These are phyloP conservation scores for Rhizoctonia solani DNA, from an alignment of 1,284 basidiomycete genomes.

Conservation along the genomic window DNA sequence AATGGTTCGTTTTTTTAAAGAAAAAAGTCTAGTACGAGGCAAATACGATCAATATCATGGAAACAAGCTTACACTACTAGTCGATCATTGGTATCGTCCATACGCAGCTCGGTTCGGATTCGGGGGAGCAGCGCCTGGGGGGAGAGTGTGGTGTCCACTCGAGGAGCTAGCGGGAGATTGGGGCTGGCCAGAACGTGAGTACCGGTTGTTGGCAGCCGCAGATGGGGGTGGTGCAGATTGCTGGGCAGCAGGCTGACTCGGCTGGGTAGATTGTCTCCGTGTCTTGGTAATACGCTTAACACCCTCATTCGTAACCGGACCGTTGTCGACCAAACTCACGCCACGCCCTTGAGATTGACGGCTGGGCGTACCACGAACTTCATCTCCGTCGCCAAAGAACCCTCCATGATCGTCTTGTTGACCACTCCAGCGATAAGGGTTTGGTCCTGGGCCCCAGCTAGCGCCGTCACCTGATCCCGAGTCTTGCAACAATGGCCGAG, in stretches of 20 bases:
- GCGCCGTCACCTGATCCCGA: slow-evolving; percentile 24
- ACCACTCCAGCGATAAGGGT: slow-evolving; percentile 24
- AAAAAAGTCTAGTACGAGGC: no score
- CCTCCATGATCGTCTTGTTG: slow-evolving; percentile 18
- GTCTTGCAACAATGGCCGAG: slow-evolving; percentile 29
- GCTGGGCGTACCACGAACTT: background rate
- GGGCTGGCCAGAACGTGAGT: background rate
- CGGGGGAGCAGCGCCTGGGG: slow-evolving; percentile 28
- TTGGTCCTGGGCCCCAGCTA: slow-evolving; percentile 22
- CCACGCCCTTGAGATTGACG: slow-evolving; percentile 31
- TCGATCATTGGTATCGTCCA: slow-evolving; percentile 26
- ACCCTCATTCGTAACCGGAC: slow-evolving; percentile 12
- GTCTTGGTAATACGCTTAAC: slow-evolving; percentile 26
- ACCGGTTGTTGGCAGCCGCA: slow-evolving; percentile 1
- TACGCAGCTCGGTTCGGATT: background rate
- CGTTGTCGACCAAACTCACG: slow-evolving; percentile 21
- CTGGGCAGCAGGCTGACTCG: slow-evolving; percentile 5
- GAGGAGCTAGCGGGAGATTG: slow-evolving; percentile 1
- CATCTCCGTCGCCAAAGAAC: slow-evolving; percentile 21
- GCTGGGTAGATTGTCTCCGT: slow-evolving; percentile 22
- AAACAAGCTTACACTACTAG: no score
- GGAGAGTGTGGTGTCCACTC: background rate
- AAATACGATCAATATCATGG: no score
- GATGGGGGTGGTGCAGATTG: background rate
- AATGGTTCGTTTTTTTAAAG: no score